A percentile compares a stretch with the other conserved stretches of the same genome.
Evolutionary conservation across 768 basidiomycete species (phyloP).

Genomic region (Infundibulicybe gibba): DNA sequence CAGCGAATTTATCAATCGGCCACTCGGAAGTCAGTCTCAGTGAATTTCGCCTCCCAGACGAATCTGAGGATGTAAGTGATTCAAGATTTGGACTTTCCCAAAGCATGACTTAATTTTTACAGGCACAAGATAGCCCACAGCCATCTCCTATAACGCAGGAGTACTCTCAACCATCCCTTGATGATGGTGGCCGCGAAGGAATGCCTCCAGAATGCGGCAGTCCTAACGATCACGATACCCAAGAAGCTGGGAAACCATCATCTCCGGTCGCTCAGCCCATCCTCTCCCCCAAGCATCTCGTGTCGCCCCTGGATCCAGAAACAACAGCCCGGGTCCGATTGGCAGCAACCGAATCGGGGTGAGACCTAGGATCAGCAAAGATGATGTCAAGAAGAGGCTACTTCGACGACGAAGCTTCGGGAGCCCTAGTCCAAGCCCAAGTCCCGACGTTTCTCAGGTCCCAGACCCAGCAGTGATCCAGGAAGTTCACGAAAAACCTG

Average conservation of each 20-base stretch:
- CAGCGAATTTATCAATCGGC: conserved; percentile 22
- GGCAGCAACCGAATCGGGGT: background rate
- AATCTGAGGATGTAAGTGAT: no score
- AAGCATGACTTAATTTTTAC: no score
- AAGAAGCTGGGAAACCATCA: no score
- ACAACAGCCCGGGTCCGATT: background rate
- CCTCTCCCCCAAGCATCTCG: conserved; percentile 6
- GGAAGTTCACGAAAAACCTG: conserved; percentile 10
- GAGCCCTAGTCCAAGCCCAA: conserved; percentile 26
- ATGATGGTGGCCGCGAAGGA: no score
- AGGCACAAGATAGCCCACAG: no score
- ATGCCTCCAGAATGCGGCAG: no score
- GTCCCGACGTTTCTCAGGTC: conserved; percentile 9
- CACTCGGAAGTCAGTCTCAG: conserved; percentile 23
- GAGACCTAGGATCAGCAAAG: conserved; percentile 45
- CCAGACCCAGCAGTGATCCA: background rate
- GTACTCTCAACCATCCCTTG: no score
- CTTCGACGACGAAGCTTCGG: conserved; percentile 40
- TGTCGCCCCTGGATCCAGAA: conserved; percentile 1
- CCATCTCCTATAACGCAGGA: no score
- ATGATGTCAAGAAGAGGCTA: conserved; percentile 49
- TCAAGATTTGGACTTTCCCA: no score
- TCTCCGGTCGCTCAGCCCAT: background rate
- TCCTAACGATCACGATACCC: no score
- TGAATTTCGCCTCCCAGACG: background rate